Evolutionary conservation across 345 rosid species (phyloP), one percentile per base, ranked within the genome.

Genomic region (Eucalyptus tenuipes): DNA sequence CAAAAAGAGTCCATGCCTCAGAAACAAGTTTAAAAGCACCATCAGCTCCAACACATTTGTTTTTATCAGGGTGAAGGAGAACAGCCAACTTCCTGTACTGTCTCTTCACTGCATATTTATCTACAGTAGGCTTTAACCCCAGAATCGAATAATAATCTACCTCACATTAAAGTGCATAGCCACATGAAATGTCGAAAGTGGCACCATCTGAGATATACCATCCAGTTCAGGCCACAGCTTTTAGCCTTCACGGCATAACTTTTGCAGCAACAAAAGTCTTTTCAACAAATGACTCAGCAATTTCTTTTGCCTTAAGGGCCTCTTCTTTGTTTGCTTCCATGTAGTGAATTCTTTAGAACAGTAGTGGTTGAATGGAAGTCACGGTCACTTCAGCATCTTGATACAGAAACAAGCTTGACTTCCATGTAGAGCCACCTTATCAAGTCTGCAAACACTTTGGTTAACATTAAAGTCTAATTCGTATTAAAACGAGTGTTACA

Each of bases 1-100:
- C 92, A 98, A 91, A n/a, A 86, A 94, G 89, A 66, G 92, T 93
- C 99, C 99, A 98, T 3, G 99, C 99, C 92, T 98, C 99, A 33
- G 98, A 97, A 87, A 97, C 94, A 91, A 98, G 95, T 91, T 96
- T 96, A 91, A 98, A 98, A 2, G 99, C 99, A 85, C 99, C 99
- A 92, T 96, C 98, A 89, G 99, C 99, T 87, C 99, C 99, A 55
- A 97, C 92, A 47, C 96, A 92, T 92, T 96, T 97, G 95, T 95
- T 98, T 93, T 97, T 96, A 89, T 98, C 99, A 48, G 99, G 98
- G 88, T 98, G 99, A 49, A 98, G 98, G 93, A 96, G 89, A 88
- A 95, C 98, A 18, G 98, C 99, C 97, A 96, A 92, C 92, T 95
- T 98, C 94, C 90, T 93, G 87, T 95, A 98, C 94, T 95, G 99